These are phyloP conservation scores for Chlorella sp. DNA, from an alignment of 139 green algal species.

Conservation along the genomic window DNA sequence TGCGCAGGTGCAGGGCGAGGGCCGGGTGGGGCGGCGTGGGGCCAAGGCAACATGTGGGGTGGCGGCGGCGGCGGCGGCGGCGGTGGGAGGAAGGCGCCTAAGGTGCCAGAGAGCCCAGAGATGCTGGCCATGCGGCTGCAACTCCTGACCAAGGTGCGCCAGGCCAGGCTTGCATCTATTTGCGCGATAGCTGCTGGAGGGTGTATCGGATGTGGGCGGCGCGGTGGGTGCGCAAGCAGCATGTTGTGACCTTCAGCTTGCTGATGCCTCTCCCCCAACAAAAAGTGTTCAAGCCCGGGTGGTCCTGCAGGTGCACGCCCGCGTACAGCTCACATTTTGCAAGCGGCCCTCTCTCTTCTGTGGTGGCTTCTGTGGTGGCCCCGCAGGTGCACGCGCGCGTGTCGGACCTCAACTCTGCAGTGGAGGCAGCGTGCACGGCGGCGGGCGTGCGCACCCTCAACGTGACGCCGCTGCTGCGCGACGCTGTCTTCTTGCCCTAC, in stretches of 20 bases:
- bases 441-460: background rate
- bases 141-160: background rate
- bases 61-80: too few relatives aligned
- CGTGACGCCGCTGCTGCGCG: background rate
- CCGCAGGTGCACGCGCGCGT: background rate
- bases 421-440: background rate
- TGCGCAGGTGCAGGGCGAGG: too few relatives aligned
- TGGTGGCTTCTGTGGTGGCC: too few relatives aligned
- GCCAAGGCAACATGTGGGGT: too few relatives aligned
- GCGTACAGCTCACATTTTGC: too few relatives aligned
- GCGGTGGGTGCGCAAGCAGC: background rate
- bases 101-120: background rate
- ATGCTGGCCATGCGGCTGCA: constrained; percentile 1
- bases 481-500: background rate
- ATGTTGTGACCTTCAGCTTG: background rate
- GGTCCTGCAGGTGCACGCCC: too few relatives aligned
- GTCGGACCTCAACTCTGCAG: background rate
- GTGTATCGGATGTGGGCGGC: background rate
- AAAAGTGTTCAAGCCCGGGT: too few relatives aligned
- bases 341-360: too few relatives aligned
- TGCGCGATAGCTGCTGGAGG: background rate
- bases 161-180: background rate
- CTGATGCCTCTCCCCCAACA: background rate
- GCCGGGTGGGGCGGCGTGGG: too few relatives aligned
- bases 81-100: background rate